phyloP scores from a whole-genome alignment of 306 rosid species.

The Trifolium pratense region DNA sequence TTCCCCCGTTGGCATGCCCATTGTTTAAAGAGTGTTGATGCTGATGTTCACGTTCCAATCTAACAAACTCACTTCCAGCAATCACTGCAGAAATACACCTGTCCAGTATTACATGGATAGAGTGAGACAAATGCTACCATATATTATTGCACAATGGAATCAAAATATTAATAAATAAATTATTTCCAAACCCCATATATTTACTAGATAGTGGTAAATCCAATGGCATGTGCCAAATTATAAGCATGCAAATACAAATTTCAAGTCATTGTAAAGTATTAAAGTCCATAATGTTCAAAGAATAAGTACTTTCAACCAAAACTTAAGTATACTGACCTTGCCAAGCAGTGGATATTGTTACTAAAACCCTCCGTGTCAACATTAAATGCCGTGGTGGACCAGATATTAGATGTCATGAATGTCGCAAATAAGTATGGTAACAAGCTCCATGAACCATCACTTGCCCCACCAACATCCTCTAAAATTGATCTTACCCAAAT shows the following conservation, averaged over 20 bases:
- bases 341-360: conserved; percentile 91
- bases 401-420: conserved; percentile 90
- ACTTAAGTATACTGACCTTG: conserved; percentile 65
- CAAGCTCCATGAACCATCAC: conserved; percentile 96
- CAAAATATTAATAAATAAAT: conserved; percentile 24
- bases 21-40: conserved; percentile 69
- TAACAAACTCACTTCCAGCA: conserved; percentile 90
- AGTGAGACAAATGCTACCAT: conserved; percentile 12
- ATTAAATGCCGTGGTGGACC: conserved; percentile 92
- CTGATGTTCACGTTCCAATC: conserved; percentile 84
- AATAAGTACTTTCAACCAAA: conserved; percentile 22
- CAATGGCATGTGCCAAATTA: conserved; percentile 34
- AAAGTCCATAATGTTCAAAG: conserved; percentile 19
- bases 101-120: conserved; percentile 47
- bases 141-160: conserved; percentile 28
- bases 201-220: conserved; percentile 30
- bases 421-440: conserved; percentile 92
- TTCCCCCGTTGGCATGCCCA: conserved; percentile 63
- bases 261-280: conserved; percentile 26
- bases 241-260: conserved; percentile 36
- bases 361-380: conserved; percentile 95
- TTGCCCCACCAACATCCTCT: conserved; percentile 94
- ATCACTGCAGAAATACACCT: conserved; percentile 94
- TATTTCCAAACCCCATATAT: conserved; percentile 20
- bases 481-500: conserved; percentile 92